A percentile compares a stretch with the other conserved stretches of the same genome.
Conservation (phyloP, 164 flowering plant species). For the Berberis vulgaris region DNA sequence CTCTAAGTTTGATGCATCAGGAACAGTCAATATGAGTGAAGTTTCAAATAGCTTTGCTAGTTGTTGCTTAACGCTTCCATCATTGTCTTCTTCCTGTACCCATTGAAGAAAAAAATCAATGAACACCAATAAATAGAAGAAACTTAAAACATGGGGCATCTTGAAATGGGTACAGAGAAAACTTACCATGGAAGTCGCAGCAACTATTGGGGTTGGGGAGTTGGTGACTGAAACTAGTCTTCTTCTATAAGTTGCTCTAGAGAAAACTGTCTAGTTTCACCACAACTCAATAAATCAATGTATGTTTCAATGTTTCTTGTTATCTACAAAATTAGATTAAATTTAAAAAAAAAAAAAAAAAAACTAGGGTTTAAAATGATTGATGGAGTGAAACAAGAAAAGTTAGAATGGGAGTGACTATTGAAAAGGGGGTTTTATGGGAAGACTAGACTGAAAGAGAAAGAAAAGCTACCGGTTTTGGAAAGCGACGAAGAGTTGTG, state of each 20-base stretch:
- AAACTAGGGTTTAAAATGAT: no score
- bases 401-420: no score
- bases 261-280: constrained; percentile 21
- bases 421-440: no score
- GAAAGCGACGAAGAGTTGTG: no score
- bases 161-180: constrained; percentile 8
- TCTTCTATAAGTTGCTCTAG: constrained; percentile 33
- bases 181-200: constrained; percentile 32
- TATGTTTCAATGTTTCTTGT: no score
- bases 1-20: constrained; percentile 41
- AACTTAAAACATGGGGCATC: no score
- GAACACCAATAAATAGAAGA: not conserved
- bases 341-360: no score
- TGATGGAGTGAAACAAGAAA: no score
- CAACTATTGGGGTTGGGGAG: constrained; percentile 4
- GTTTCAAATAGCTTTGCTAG: constrained; percentile 49
- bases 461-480: no score
- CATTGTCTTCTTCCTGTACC: constrained; percentile 37
- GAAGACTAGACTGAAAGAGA: no score
- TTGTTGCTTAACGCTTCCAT: constrained; percentile 54
- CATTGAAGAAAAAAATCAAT: not conserved
- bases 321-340: no score
- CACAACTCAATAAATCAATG: not conserved
- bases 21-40: constrained; percentile 50
- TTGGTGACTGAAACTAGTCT: constrained; percentile 22